These are phyloP conservation scores for Apophysomyces variabilis DNA, from an alignment of 371 early-diverging fungal genomes.

Conservation along the genomic window DNA sequence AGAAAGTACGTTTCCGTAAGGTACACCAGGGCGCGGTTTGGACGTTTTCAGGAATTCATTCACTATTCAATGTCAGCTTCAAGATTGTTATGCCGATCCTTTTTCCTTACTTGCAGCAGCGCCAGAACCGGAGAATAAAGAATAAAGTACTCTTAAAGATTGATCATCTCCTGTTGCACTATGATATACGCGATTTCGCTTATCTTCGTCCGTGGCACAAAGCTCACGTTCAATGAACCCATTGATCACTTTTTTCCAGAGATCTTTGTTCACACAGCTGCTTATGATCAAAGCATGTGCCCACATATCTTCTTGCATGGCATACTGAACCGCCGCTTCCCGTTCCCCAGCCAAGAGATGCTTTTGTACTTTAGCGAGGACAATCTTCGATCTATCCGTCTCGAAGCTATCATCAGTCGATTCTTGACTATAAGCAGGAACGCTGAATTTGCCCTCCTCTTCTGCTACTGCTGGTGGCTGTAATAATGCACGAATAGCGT, in stretches of 20 bases:
- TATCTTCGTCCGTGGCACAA: conserved; percentile 32
- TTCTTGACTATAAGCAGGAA: conserved; percentile 44
- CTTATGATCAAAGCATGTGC: conserved; percentile 90
- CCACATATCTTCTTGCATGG: conserved; percentile 79
- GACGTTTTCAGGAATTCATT: conserved; percentile 36
- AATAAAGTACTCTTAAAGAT: conserved; percentile 72
- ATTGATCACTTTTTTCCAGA: conserved; percentile 81
- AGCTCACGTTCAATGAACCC: conserved; percentile 72
- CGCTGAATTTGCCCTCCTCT: conserved; percentile 33
- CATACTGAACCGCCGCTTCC: conserved; percentile 72
- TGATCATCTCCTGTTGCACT: conserved; percentile 59
- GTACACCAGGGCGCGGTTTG: conserved; percentile 32
- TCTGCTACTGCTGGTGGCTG: conserved; percentile 30
- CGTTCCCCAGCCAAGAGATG: conserved; percentile 79
- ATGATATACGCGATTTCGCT: conserved; percentile 27
- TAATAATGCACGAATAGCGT: conserved; percentile 53
- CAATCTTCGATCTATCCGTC: conserved; percentile 32
- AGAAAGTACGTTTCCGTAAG: conserved; percentile 24
- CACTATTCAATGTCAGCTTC: conserved; percentile 20
- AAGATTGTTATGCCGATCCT: background rate
- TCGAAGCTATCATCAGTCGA: conserved; percentile 14
- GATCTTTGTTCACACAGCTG: conserved; percentile 81
- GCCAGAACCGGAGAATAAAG: conserved; percentile 75
- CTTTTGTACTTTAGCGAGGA: conserved; percentile 62
- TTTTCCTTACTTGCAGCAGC: conserved; percentile 49